Percentiles rank a stretch among this genome's conserved stretches.
phyloP scores from a whole-genome alignment of 306 rosid species.

The Mimosa pudica region DNA sequence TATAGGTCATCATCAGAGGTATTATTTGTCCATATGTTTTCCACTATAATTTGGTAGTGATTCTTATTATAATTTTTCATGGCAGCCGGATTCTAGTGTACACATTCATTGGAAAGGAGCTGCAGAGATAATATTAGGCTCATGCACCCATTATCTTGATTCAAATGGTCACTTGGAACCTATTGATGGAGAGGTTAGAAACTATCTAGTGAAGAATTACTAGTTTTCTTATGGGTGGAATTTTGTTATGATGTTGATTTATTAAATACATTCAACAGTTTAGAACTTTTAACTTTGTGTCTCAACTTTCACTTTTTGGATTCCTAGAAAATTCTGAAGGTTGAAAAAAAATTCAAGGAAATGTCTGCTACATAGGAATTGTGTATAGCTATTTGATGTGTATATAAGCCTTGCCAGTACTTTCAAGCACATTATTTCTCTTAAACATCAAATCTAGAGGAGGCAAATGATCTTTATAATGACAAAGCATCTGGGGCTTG shows the following conservation, averaged over 20 bases:
- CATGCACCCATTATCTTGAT: conserved; percentile 74
- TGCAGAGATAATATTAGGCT: conserved; percentile 79
- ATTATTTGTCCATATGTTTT: conserved; percentile 15
- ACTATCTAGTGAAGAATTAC: conserved; percentile 20
- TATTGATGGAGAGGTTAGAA: conserved; percentile 64
- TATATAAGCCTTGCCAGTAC: not conserved
- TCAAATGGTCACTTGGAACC: conserved; percentile 63
- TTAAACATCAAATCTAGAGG: conserved; percentile 11
- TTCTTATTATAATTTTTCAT: conserved; percentile 30
- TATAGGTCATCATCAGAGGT: conserved; percentile 9
- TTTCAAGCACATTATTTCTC: not conserved
- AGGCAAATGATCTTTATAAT: conserved; percentile 7
- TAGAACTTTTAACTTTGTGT: not conserved
- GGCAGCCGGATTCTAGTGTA: conserved; percentile 67
- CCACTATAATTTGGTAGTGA: conserved; percentile 21
- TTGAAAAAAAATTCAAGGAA: too few species aligned
- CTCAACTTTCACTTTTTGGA: not conserved
- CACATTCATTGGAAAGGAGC: conserved; percentile 99
- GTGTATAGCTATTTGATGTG: not conserved
- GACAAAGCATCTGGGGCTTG: conserved; percentile 7
- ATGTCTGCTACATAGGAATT: not conserved
- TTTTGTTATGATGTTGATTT: conserved; percentile 15
- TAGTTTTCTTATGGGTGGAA: conserved; percentile 33
- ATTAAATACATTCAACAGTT: not conserved
- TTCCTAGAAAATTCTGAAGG: not conserved